Conservation (phyloP, 1,284 basidiomycete species). For the Ustilago esculenta region DNA sequence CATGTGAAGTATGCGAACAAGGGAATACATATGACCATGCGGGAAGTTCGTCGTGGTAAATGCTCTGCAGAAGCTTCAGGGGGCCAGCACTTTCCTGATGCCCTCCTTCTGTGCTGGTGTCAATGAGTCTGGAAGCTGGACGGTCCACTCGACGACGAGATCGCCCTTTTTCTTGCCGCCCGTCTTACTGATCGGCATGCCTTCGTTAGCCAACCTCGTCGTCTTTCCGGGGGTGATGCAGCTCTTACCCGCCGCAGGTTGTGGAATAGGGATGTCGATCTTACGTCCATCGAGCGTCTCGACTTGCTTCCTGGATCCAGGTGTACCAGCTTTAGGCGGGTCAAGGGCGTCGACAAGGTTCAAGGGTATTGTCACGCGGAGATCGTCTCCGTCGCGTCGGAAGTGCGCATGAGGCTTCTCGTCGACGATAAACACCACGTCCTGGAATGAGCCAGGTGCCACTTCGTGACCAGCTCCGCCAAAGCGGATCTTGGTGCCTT, state of each 20-base stretch:
- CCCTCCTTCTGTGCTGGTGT: slow-evolving; percentile 48
- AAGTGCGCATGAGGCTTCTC: slow-evolving; percentile 62
- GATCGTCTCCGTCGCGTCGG: slow-evolving; percentile 63
- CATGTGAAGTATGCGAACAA: too few species aligned
- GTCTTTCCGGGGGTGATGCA: slow-evolving; percentile 56
- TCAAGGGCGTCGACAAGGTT: slow-evolving; percentile 62
- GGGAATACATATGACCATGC: too few species aligned
- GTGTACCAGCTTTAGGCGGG: slow-evolving; percentile 55
- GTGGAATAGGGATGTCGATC: slow-evolving; percentile 59
- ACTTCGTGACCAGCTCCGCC: slow-evolving; percentile 63
- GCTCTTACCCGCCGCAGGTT: slow-evolving; percentile 42
- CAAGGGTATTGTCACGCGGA: slow-evolving; percentile 51
- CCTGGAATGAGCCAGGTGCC: slow-evolving; percentile 54
- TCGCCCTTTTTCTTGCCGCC: slow-evolving; percentile 62
- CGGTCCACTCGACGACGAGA: slow-evolving; percentile 62
- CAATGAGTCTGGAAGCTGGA: slow-evolving; percentile 60
- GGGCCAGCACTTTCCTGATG: slow-evolving; percentile 50
- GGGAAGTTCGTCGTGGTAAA: too few species aligned
- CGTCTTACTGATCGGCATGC: slow-evolving; percentile 65
- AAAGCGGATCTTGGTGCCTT: slow-evolving; percentile 66
- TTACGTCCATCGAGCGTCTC: slow-evolving; percentile 59
- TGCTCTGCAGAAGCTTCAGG: slow-evolving; percentile 7
- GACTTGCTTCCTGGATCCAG: slow-evolving; percentile 46
- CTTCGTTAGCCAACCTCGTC: slow-evolving; percentile 62
- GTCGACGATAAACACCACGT: slow-evolving; percentile 66